Evolutionary conservation across 2,329 filamentous ascomycete genomes (phyloP).

Genomic region (Penicillium sp.): DNA sequence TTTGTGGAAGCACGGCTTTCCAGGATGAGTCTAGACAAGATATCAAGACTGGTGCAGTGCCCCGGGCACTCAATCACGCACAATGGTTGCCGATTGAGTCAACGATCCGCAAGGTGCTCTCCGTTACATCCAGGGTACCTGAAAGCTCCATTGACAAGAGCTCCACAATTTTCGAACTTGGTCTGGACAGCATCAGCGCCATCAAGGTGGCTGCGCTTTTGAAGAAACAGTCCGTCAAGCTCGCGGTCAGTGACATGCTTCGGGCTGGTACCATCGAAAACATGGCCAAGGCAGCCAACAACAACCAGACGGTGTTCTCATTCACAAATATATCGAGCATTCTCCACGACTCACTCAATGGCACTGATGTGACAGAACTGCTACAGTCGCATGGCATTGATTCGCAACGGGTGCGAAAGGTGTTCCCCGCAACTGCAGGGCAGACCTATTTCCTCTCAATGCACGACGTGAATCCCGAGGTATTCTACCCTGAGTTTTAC

Average conservation of each 20-base stretch:
- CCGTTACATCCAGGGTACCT: constrained; percentile 60
- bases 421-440: constrained; percentile 70
- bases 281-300: constrained; percentile 52
- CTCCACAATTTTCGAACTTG: constrained; percentile 75
- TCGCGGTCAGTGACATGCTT: constrained; percentile 71
- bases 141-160: constrained; percentile 56
- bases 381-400: constrained; percentile 44
- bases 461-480: constrained; percentile 59
- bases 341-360: constrained; percentile 32
- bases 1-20: constrained; percentile 58
- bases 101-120: constrained; percentile 48
- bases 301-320: constrained; percentile 12
- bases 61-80: neutral
- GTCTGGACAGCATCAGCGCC: constrained; percentile 86
- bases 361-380: constrained; percentile 41
- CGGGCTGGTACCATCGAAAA: constrained; percentile 61
- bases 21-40: constrained; percentile 9
- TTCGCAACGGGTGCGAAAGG: constrained; percentile 48
- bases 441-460: constrained; percentile 77
- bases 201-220: constrained; percentile 77
- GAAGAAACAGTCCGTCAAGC: constrained; percentile 56
- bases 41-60: neutral
- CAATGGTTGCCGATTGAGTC: constrained; percentile 35
- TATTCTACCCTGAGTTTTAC: constrained; percentile 73
- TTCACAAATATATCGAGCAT: constrained; percentile 16